These are phyloP conservation scores for Cadophora sp. DNA, from an alignment of 2,329 filamentous ascomycete species.

Conservation along the genomic window DNA sequence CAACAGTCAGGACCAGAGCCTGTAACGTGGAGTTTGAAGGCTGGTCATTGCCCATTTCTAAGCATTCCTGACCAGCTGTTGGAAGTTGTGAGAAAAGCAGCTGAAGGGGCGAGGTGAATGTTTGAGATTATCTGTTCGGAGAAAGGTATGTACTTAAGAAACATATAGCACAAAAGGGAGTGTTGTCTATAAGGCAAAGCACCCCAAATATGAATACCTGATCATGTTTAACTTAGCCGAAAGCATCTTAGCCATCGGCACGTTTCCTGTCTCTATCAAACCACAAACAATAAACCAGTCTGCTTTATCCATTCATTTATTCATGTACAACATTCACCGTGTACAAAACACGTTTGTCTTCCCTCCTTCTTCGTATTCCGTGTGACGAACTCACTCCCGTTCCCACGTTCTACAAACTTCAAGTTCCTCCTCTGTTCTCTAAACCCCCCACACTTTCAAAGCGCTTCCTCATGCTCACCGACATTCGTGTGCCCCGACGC, in stretches of 20 bases:
- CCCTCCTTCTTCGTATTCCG: neutral
- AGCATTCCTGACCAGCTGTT: conserved; percentile 32
- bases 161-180: too few species aligned
- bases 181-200: too few species aligned
- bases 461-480: neutral
- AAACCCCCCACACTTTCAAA: neutral
- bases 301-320: too few species aligned
- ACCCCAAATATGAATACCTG: too few species aligned
- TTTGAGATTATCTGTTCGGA: neutral
- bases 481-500: neutral
- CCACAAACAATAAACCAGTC: too few species aligned
- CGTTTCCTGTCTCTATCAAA: too few species aligned
- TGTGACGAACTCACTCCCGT: neutral
- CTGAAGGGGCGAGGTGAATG: conserved; percentile 1
- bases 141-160: too few species aligned
- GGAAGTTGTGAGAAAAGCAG: conserved; percentile 24
- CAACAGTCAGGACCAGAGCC: conserved; percentile 25
- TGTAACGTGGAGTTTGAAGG: conserved; percentile 26
- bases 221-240: neutral
- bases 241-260: neutral
- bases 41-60: conserved; percentile 35
- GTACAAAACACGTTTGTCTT: neutral
- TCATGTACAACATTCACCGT: neutral
- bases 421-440: neutral
- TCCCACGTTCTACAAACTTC: neutral